Evolutionary conservation across 768 basidiomycete species (phyloP).

Genomic region (Lactarius quietus): DNA sequence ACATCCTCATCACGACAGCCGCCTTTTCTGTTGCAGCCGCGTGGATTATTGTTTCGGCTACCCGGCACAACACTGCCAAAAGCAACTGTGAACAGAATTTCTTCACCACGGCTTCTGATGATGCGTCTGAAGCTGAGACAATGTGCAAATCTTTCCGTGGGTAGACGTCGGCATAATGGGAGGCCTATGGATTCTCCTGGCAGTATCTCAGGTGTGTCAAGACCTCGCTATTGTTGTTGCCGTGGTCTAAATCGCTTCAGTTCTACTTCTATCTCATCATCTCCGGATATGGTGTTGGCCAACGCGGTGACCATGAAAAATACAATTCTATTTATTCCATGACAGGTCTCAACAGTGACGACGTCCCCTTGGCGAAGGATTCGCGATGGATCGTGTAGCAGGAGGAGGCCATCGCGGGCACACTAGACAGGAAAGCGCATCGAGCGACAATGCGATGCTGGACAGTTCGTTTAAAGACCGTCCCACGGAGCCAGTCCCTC

Average conservation of each 20-base stretch:
- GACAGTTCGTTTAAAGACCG: slow-evolving; percentile 12
- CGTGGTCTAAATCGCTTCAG: slow-evolving; percentile 41
- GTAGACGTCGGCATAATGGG: slow-evolving; percentile 90
- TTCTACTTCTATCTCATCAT: slow-evolving; percentile 45
- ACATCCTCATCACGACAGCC: slow-evolving; percentile 49
- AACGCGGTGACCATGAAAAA: slow-evolving; percentile 76
- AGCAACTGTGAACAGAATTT: slow-evolving; percentile 58
- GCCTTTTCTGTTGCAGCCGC: slow-evolving; percentile 76
- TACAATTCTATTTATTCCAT: slow-evolving; percentile 71
- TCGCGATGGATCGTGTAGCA: slow-evolving; percentile 38
- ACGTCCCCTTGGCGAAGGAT: slow-evolving; percentile 67
- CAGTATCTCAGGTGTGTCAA: slow-evolving; percentile 64
- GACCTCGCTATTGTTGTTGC: slow-evolving; percentile 28
- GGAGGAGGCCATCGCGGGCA: slow-evolving; percentile 23
- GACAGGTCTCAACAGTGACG: slow-evolving; percentile 50
- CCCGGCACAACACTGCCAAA: slow-evolving; percentile 70
- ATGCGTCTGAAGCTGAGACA: slow-evolving; percentile 53
- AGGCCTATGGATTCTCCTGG: slow-evolving; percentile 78
- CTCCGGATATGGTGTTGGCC: slow-evolving; percentile 64
- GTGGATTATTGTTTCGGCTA: slow-evolving; percentile 78
- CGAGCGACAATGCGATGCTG: slow-evolving; percentile 23
- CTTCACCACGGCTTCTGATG: slow-evolving; percentile 41
- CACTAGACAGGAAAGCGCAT: slow-evolving; percentile 16
- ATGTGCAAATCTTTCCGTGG: slow-evolving; percentile 93
- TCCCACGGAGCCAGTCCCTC: neutral